phyloP scores from a whole-genome alignment of 1,284 basidiomycete genomes.

The Kalmanozyma brasiliensis region DNA sequence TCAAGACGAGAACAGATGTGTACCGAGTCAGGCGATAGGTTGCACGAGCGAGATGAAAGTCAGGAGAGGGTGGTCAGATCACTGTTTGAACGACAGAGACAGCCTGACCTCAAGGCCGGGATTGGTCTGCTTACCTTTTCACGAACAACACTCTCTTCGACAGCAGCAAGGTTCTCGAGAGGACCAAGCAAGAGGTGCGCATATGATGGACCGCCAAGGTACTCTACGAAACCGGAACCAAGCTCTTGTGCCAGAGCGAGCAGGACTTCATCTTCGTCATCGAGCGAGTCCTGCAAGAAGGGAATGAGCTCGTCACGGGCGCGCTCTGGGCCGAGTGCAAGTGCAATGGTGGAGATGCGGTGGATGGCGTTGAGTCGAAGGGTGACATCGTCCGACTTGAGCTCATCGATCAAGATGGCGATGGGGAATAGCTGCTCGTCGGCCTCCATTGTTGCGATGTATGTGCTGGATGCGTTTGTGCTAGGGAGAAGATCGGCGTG shows the following conservation, averaged over 20 bases:
- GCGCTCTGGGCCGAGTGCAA: slow-evolving; percentile 94
- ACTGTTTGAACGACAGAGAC: background rate
- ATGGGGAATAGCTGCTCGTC: slow-evolving; percentile 68
- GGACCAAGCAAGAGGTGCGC: slow-evolving; percentile 92
- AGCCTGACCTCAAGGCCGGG: no score
- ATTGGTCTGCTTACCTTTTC: no score
- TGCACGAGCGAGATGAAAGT: background rate
- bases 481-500: background rate
- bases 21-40: no score
- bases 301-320: slow-evolving; percentile 95
- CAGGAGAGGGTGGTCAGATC: slow-evolving; percentile 1
- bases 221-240: slow-evolving; percentile 83
- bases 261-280: slow-evolving; percentile 98
- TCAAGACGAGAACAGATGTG: no score
- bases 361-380: slow-evolving; percentile 96
- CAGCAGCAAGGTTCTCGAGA: slow-evolving; percentile 92
- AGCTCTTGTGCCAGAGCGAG: slow-evolving; percentile 96
- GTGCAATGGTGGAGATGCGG: slow-evolving; percentile 96
- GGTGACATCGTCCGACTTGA: slow-evolving; percentile 83
- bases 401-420: slow-evolving; percentile 86
- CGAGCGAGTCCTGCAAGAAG: slow-evolving; percentile 96
- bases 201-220: slow-evolving; percentile 88
- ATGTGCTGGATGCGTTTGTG: background rate
- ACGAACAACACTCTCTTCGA: slow-evolving; percentile 97
- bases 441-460: slow-evolving; percentile 55